Evolutionary conservation across 805 yeast genomes (phyloP), one percentile per base, ranked within the genome.

Genomic region (Jamesozyma rosinii): DNA sequence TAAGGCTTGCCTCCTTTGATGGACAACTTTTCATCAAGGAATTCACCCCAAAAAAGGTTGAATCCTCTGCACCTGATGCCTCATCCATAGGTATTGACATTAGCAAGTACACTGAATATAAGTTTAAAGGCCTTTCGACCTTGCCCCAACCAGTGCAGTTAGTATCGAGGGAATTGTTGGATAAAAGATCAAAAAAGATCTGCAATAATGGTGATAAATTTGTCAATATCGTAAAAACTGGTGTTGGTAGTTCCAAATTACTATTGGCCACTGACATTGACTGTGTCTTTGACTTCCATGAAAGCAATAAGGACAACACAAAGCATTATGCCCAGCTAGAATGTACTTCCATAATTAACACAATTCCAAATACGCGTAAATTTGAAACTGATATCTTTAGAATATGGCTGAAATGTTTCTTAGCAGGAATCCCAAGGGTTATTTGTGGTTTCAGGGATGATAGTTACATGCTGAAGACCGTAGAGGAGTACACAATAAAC

Each of bases 371-470:
- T 32, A 77, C 82, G 14, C 69, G 69, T 32, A 71, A 59, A 17
- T 87, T 90, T 57, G 96, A 90, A 57, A 72, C 71, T 43, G 88
- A 87, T 63, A 66, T 92, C 37, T 76, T 82, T 58, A 75, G 70
- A 47, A 74, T 94, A 0, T 92, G 99, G 99, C 86, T 95, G 2
- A 97, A 88, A 66, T 83, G 95, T 49, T 92, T 88, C 61, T 67
- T 92, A 19, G 70, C 86, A 37, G 98, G 98, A 3, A 74, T 92
- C 18, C 79, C 83, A n/a, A 75, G 75, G 45, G 72, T 90, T 4
- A 73, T 84, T 3, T 85, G 85, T 57, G 99, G 97, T 0, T 92
- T 83, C 63, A 73, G 96, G 51, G 94, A 87, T 58, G 83, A 83
- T 15, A 64, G 76, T 29, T 70, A 82, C 35, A 61, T 73, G n/a